Base-by-base conservation (phyloP, 805 yeast species). In the Teunomyces pallodes region DNA sequence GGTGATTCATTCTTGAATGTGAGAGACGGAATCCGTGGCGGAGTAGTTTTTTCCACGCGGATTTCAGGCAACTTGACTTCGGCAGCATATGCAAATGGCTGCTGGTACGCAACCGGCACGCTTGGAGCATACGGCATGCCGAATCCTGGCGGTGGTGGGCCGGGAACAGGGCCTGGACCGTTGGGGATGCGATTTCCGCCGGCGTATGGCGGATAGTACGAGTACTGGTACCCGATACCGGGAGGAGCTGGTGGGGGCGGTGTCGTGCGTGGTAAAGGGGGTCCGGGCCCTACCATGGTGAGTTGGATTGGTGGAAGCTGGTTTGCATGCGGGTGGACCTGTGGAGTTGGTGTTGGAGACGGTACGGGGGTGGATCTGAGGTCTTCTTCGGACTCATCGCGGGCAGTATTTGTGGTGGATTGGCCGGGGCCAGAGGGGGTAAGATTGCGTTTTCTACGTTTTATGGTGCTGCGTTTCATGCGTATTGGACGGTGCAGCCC, bases 401-500 rank as follows among this genome's bases (percentile, higher is more conserved):
- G 32, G 36, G n/a, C 31, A 3, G 13, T 17, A 31, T 12, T 7
- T 31, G 31, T 1, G 35, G 9, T 28, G 36, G 30, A 9, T 27
- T 26, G 24, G 36, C 35, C 13, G 31, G 45, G 30, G 31, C 17
- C 10, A 26, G 41, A 16, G 10, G 39, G 4, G 12, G 45, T 41
- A 13, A 51, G 44, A 33, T 64, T 64, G 56, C 94, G 75, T 54
- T 82, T 84, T 48, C 96, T 74, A 56, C 96, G 76, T 63, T 86
- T 87, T 53, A 88, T 87, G 38, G 87, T 82, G 47, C 77, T 74
- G 55, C 84, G 78, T 57, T 86, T 86, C 86, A 87, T 78, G 49
- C 81, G 81, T 13, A 82, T 83, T 1, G 96, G 96, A 43, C 96
- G 73, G 57, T 86, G 90, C 35, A 73, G 72, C 0, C 92, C 91